These are phyloP conservation scores for Triticum timopheevii DNA, from an alignment of 176 grass and related monocot genomes.

Conservation along the genomic window DNA sequence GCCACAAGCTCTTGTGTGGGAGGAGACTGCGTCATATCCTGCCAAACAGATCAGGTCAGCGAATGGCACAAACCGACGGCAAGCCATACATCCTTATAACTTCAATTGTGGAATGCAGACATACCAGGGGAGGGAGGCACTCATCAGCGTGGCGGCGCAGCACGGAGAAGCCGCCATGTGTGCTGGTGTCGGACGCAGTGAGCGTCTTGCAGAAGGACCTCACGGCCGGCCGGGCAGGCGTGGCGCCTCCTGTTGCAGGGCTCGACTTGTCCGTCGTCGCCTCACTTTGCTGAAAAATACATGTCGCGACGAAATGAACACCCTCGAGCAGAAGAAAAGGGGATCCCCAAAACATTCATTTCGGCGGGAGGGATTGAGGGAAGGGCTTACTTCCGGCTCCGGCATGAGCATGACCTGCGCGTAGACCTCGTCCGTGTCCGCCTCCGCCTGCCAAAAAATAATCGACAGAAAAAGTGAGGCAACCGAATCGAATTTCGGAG, in stretches of 20 bases:
- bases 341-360: not conserved
- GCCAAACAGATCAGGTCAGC: conserved; percentile 15
- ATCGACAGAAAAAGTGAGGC: conserved; percentile 2
- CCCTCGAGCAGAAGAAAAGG: not conserved
- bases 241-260: not conserved
- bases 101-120: not conserved
- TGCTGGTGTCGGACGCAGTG: conserved; percentile 90
- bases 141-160: conserved; percentile 86
- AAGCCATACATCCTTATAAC: not conserved
- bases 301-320: not conserved
- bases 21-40: conserved; percentile 92
- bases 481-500: not conserved
- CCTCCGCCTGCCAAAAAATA: conserved; percentile 53
- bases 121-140: conserved; percentile 83
- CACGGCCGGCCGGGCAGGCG: conserved; percentile 40
- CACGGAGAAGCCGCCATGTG: conserved; percentile 91
- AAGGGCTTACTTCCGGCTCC: conserved; percentile 50
- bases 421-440: conserved; percentile 87
- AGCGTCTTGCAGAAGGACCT: conserved; percentile 95
- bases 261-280: conserved; percentile 41
- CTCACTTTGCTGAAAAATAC: conserved; percentile 48
- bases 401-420: conserved; percentile 93
- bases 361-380: not conserved
- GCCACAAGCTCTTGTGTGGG: conserved; percentile 80
- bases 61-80: not conserved